These are phyloP conservation scores for Amanita rimosa DNA, from an alignment of 768 basidiomycete genomes.

Conservation along the genomic window DNA sequence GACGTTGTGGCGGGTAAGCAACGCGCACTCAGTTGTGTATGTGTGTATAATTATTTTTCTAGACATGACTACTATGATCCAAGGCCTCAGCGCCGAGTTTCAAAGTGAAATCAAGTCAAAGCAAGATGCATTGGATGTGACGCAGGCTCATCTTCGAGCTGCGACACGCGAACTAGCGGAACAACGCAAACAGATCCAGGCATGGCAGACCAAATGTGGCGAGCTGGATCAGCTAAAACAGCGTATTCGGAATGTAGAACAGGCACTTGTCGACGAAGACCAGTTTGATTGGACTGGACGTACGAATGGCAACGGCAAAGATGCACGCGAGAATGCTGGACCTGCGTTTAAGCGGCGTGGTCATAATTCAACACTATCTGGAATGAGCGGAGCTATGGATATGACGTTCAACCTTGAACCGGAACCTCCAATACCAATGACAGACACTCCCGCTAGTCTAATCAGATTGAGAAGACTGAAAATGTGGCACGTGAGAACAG, in stretches of 20 bases:
- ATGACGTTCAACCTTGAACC: conserved; percentile 52
- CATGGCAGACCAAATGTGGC: conserved; percentile 60
- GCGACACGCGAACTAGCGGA: conserved; percentile 88
- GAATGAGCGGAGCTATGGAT: conserved; percentile 54
- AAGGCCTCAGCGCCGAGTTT: conserved; percentile 69
- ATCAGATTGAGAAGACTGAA: conserved; percentile 67
- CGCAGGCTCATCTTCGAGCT: conserved; percentile 76
- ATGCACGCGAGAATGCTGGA: conserved; percentile 30
- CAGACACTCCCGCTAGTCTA: conserved; percentile 47
- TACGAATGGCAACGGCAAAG: conserved; percentile 28
- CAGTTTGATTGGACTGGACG: conserved; percentile 87
- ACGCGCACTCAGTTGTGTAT: not conserved
- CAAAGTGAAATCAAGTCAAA: conserved; percentile 75
- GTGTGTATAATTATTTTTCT: conserved; percentile 1
- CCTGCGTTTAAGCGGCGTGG: conserved; percentile 69
- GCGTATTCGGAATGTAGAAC: conserved; percentile 75
- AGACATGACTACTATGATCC: conserved; percentile 86
- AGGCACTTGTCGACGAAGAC: conserved; percentile 69
- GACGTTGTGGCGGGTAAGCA: conserved; percentile 67
- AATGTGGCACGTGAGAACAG: conserved; percentile 75
- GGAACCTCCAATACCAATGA: conserved; percentile 60
- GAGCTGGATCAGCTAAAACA: conserved; percentile 78
- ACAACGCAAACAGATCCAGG: conserved; percentile 74
- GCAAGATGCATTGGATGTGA: conserved; percentile 79
- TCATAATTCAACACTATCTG: conserved; percentile 51